Base-by-base conservation (phyloP, 331 rosid genomes). In the Saraca asoca region DNA sequence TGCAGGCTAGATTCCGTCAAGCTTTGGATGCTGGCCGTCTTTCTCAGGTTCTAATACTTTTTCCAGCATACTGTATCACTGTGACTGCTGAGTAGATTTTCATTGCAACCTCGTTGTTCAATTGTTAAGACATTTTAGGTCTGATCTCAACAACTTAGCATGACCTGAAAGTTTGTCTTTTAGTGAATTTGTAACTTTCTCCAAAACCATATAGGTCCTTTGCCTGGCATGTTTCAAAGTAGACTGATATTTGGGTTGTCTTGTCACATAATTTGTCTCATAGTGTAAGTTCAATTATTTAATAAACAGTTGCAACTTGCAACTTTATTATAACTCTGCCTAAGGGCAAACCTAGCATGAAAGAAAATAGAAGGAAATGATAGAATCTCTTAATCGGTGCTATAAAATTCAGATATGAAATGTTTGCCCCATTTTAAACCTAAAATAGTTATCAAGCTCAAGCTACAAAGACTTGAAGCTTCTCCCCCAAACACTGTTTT, bases 21-120 rank as follows among this genome's bases (percentile, higher is more conserved):
- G 98, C 98, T 70, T 83, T 93, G 87, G 93, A 86, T 64, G 96
- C 87, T 4, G 98, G 98, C 44, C 97, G 98, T 60, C 93, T 94
- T 57, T 94, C 98, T 79, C 92, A 94, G 98, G 98, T 90, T 78
- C 72, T 76, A 76, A 61, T 60, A 71, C 63, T 11, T 13, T 59
- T 73, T 60, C 43, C 7, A 39, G 18, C 34, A 62, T n/a, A 13
- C 5, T 19, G 43, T 12, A 43, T 18, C 20, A 43, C 14, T 20
- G 9, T 62, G 68, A 53, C 13, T 13, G 24, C 31, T 29, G 3
- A 51, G 42, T 17, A 2, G 34, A 19, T 9, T 45, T 13, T 12
- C 11, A 24, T 44, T 62, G 12, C 8, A 5, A 18, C 14, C 14
- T 12, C 8, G 1, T 59, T 72, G 29, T 58, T 66, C 33, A 53